Percentiles rank a stretch among this genome's conserved stretches.
Evolutionary conservation across 176 grass and related monocot genomes (phyloP).

Genomic region (Cenchrus fungigraminus): DNA sequence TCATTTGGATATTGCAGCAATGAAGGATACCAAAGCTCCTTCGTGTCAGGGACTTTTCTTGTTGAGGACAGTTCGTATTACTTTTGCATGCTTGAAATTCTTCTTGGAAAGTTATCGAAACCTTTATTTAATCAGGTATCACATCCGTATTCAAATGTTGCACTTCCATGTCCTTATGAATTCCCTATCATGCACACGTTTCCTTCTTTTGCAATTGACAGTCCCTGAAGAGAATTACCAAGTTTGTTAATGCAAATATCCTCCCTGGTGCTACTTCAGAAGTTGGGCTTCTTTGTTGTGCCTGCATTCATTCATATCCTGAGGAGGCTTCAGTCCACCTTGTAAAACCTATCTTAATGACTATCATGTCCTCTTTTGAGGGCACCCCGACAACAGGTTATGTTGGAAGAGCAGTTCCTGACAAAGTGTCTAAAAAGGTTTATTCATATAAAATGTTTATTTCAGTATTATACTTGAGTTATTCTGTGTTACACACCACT

Average conservation of each 20-base stretch:
- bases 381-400: conserved; percentile 79
- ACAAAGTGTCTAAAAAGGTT: conserved; percentile 67
- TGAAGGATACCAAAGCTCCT: conserved; percentile 73
- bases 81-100: conserved; percentile 94
- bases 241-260: conserved; percentile 92
- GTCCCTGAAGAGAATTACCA: conserved; percentile 92
- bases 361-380: conserved; percentile 73
- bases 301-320: conserved; percentile 80
- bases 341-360: conserved; percentile 80
- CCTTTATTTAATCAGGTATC: conserved; percentile 86
- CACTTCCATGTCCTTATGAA: conserved; percentile 2
- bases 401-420: conserved; percentile 61
- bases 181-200: conserved; percentile 16
- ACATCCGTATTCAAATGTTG: conserved; percentile 20
- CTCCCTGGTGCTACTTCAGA: conserved; percentile 93
- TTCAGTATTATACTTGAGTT: conserved; percentile 21
- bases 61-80: conserved; percentile 85
- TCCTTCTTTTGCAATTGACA: conserved; percentile 51
- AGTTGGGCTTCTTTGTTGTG: conserved; percentile 95
- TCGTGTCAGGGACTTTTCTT: conserved; percentile 85
- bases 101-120: conserved; percentile 89
- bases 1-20: conserved; percentile 67
- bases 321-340: conserved; percentile 74
- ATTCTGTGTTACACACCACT: conserved; percentile 22
- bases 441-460: conserved; percentile 38